Evolutionary conservation across 768 basidiomycete species (phyloP).

Genomic region (Suillus discolor): DNA sequence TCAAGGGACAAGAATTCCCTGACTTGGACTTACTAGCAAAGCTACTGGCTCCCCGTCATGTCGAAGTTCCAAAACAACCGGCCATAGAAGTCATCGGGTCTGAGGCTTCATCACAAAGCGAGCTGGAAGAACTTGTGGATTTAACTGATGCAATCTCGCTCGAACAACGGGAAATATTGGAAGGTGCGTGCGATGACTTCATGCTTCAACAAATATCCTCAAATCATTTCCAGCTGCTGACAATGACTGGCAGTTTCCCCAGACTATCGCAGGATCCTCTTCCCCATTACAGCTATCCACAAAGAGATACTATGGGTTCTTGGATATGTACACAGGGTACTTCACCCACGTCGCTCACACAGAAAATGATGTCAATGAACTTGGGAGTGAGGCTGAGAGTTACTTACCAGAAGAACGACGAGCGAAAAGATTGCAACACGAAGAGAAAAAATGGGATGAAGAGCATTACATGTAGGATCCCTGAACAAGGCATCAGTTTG

Average conservation of each 20-base stretch:
- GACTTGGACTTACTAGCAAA: slow-evolving; percentile 82
- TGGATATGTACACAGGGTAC: slow-evolving; percentile 74
- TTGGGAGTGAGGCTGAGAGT: slow-evolving; percentile 67
- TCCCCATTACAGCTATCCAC: slow-evolving; percentile 40
- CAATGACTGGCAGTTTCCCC: slow-evolving; percentile 80
- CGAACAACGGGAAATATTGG: slow-evolving; percentile 53
- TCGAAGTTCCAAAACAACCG: slow-evolving; percentile 34
- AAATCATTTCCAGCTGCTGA: slow-evolving; percentile 54
- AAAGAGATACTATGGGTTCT: slow-evolving; percentile 71
- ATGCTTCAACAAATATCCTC: slow-evolving; percentile 7
- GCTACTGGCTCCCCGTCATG: slow-evolving; percentile 67
- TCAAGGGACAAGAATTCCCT: slow-evolving; percentile 64
- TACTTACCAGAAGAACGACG: slow-evolving; percentile 54
- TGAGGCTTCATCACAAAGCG: slow-evolving; percentile 26
- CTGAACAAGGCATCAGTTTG: slow-evolving; percentile 20
- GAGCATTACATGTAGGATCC: slow-evolving; percentile 76
- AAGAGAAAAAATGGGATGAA: slow-evolving; percentile 80
- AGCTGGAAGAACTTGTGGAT: slow-evolving; percentile 43
- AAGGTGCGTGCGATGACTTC: slow-evolving; percentile 43
- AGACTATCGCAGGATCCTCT: slow-evolving; percentile 50
- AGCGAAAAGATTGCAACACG: slow-evolving; percentile 54
- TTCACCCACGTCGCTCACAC: slow-evolving; percentile 71
- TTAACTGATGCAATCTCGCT: slow-evolving; percentile 50
- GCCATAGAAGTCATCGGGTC: slow-evolving; percentile 62
- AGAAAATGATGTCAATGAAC: slow-evolving; percentile 83